Percentiles rank a stretch among this genome's conserved stretches.
phyloP scores from a whole-genome alignment of 2,329 filamentous ascomycete species.

The Paraconiothyrium brasiliense region DNA sequence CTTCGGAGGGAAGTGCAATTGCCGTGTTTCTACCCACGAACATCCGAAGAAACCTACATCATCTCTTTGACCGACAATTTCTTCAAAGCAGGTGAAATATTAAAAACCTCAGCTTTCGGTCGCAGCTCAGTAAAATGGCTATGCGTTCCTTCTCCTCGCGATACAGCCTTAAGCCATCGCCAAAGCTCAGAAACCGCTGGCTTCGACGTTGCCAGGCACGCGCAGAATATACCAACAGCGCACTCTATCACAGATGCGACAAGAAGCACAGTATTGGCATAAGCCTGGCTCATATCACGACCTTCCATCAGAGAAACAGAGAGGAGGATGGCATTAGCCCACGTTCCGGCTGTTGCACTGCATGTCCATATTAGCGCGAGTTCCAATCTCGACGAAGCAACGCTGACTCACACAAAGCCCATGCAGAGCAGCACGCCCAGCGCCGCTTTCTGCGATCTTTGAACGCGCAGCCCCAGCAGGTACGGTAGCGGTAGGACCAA shows the following conservation, averaged over 20 bases:
- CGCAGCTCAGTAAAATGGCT: neutral
- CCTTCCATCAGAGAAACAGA: neutral
- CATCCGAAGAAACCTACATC: neutral
- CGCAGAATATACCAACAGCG: constrained; percentile 4
- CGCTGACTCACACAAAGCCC: constrained; percentile 1
- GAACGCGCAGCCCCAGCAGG: neutral
- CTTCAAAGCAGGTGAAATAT: neutral
- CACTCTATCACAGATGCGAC: constrained; percentile 4
- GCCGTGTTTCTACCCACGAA: neutral
- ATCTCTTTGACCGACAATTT: neutral
- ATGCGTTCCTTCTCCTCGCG: neutral
- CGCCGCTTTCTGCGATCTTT: constrained; percentile 1
- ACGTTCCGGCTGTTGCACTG: constrained; percentile 8
- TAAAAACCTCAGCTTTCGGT: neutral
- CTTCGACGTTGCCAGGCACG: constrained; percentile 7
- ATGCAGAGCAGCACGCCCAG: neutral
- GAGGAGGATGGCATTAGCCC: constrained; percentile 6
- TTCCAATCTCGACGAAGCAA: neutral
- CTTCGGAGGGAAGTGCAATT: neutral
- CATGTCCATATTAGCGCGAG: neutral
- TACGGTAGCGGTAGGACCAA: neutral
- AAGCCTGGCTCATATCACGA: constrained; percentile 2
- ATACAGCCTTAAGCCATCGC: neutral
- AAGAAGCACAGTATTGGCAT: neutral
- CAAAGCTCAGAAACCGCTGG: neutral